Evolutionary conservation across 106 monocot genomes (phyloP).

Genomic region (Vanilla planifolia): DNA sequence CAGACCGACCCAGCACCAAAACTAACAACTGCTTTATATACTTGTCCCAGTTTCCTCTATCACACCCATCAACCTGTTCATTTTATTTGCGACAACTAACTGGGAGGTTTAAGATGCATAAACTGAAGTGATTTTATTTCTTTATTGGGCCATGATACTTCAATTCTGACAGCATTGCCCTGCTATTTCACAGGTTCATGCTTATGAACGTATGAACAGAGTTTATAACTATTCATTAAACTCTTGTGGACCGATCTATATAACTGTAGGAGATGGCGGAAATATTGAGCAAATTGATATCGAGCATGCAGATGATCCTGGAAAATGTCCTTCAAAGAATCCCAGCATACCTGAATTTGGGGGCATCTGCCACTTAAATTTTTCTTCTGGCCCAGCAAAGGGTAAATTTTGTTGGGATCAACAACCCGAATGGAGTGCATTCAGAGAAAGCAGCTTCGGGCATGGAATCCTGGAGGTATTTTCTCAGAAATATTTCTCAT

Average conservation of each 20-base stretch:
- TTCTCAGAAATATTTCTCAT: neutral
- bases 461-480: conserved; percentile 91
- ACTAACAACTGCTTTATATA: too few relatives aligned
- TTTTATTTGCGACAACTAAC: too few relatives aligned
- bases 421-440: conserved; percentile 93
- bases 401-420: conserved; percentile 74
- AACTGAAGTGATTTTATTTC: too few relatives aligned
- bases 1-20: too few relatives aligned
- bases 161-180: neutral
- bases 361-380: conserved; percentile 68
- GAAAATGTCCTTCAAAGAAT: conserved; percentile 61
- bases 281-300: conserved; percentile 75
- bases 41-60: too few relatives aligned
- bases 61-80: too few relatives aligned
- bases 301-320: conserved; percentile 75
- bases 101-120: too few relatives aligned
- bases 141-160: neutral
- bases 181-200: conserved; percentile 58
- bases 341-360: conserved; percentile 74
- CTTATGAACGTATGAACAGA: conserved; percentile 83
- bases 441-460: conserved; percentile 90
- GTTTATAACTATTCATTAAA: conserved; percentile 75
- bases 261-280: conserved; percentile 92
- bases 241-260: conserved; percentile 77
- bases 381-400: conserved; percentile 73